Conservation (phyloP, 2,329 filamentous ascomycete genomes). For the Endoconidiophora laricicola region DNA sequence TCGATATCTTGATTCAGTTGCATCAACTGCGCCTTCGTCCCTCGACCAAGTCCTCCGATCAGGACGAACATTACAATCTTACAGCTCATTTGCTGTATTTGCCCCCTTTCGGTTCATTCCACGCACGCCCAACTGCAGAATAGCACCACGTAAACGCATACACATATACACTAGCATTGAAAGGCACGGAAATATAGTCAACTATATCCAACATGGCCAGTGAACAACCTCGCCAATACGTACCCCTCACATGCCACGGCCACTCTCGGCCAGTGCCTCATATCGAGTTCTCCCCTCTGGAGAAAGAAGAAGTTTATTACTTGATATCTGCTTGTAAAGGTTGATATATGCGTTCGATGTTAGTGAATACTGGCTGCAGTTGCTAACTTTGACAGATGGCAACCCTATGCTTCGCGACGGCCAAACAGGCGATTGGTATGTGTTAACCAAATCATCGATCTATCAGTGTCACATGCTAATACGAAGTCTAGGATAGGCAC, state of each 20-base stretch:
- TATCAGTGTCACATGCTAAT: neutral
- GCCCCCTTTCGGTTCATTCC: too few species aligned
- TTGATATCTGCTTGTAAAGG: conserved; percentile 88
- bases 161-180: too few species aligned
- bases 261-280: conserved; percentile 87
- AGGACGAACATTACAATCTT: too few species aligned
- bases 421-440: conserved; percentile 79
- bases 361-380: neutral
- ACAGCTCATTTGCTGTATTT: too few species aligned
- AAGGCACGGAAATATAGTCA: too few species aligned
- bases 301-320: conserved; percentile 74
- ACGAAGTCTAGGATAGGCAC: conserved; percentile 64
- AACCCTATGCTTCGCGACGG: conserved; percentile 98
- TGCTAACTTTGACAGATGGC: conserved; percentile 45
- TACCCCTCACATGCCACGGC: conserved; percentile 85
- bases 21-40: too few species aligned
- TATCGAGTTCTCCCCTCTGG: conserved; percentile 70
- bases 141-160: too few species aligned
- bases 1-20: too few species aligned
- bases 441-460: neutral
- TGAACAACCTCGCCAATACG: conserved; percentile 40
- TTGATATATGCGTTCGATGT: conserved; percentile 20
- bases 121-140: too few species aligned
- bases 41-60: too few species aligned
- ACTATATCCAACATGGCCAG: conserved; percentile 10